Base-by-base conservation (phyloP, 345 rosid species). In the Erysimum cheiranthoides region DNA sequence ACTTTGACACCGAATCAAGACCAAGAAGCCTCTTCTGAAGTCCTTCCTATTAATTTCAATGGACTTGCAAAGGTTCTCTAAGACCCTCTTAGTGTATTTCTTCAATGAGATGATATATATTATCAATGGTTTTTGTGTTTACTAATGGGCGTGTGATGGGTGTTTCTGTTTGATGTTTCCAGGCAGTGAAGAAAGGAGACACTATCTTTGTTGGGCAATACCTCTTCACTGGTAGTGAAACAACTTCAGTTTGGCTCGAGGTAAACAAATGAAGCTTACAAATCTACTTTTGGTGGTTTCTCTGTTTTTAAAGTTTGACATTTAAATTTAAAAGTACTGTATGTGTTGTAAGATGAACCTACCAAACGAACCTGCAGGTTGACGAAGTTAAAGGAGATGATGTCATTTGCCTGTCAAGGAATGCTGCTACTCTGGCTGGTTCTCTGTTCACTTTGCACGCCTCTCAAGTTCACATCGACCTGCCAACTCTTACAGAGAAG, bases 191-290 rank as follows among this genome's bases (percentile, higher is more conserved):
- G 72, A 82, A 80, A 31, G 97, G 99, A 63, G 99, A 95, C 80
- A 95, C 99, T 73, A 90, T 92, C 79, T 95, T 92, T 72, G 64
- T 89, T 51, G 99, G 99, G 46, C 99, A 92, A 27, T 90, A 95
- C 87, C 81, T 92, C 38, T 95, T 95, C 85, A 90, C 99, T 46
- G 97, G 99, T 57, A 92, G 97, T 82, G 99, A 95, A 84, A 90
- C 97, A 61, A 92, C 97, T 71, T 92, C 99, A 52, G 99, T 90
- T 1, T 95, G 97, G 97, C 90, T 90, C 59, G 99, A 95, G 99
- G 97, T 92, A 79, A 77, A 57, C 27, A 46, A 27, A 30, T 30
- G 1, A 49, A 64, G 66, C 61, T 53, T 6, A 30, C 8, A 0
- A 54, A 49, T 61, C 35, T 35, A n/a, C 1, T 2, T 57, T 49